A percentile compares a stretch with the other conserved stretches of the same genome.
Conservation (phyloP, 1,139 yeast species). For the Yamadazyma taylorii region DNA sequence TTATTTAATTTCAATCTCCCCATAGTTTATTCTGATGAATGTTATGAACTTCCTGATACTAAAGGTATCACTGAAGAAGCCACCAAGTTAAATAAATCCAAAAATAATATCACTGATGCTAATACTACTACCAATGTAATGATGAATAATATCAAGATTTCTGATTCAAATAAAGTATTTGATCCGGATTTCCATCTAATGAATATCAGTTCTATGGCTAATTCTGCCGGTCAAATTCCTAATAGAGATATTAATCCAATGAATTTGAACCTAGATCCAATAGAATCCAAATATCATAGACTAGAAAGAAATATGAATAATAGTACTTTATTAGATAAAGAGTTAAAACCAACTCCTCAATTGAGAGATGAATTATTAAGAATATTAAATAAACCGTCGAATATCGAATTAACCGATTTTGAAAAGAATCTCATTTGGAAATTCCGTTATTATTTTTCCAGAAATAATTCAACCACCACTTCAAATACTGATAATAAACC, state of each 20-base stretch:
- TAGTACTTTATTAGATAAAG: constrained; percentile 74
- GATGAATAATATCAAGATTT: constrained; percentile 38
- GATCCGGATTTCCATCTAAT: constrained; percentile 40
- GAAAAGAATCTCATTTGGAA: constrained; percentile 93
- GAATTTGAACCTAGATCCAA: constrained; percentile 55
- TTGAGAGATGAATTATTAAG: constrained; percentile 69
- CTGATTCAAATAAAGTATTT: constrained; percentile 26
- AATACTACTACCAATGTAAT: constrained; percentile 26
- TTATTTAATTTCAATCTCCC: constrained; percentile 79
- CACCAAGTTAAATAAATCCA: constrained; percentile 6
- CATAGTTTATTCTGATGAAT: constrained; percentile 69
- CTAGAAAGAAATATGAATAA: constrained; percentile 78
- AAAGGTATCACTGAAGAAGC: constrained; percentile 10
- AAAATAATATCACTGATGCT: constrained; percentile 10
- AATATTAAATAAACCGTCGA: constrained; percentile 78
- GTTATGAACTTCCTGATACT: constrained; percentile 21
- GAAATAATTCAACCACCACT: constrained; percentile 41
- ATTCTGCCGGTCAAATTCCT: constrained; percentile 4
- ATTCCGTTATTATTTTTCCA: constrained; percentile 80
- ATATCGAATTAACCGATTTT: constrained; percentile 73
- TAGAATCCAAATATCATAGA: constrained; percentile 82
- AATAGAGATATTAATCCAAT: constrained; percentile 1
- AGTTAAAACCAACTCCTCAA: constrained; percentile 85
- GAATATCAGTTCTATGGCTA: constrained; percentile 11
- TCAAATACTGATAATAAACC: constrained; percentile 12